phyloP scores from a whole-genome alignment of 208 protist species.

The Trypanosoma avium region DNA sequence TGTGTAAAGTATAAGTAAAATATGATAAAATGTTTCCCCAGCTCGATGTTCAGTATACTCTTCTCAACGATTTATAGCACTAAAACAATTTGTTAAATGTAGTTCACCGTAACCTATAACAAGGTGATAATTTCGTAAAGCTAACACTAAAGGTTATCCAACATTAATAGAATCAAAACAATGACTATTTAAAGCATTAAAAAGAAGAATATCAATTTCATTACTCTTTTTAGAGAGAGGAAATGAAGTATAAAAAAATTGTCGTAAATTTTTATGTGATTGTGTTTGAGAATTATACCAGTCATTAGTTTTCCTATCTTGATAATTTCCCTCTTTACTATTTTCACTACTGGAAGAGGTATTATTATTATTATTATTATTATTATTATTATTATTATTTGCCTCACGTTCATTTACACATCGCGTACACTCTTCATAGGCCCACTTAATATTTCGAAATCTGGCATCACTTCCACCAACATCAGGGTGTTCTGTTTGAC shows the following conservation, averaged over 20 bases:
- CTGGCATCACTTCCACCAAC: slow-evolving; percentile 28
- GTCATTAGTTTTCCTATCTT: background rate
- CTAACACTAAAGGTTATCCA: slow-evolving; percentile 12
- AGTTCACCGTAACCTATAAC: slow-evolving; percentile 17
- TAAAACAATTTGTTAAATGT: slow-evolving; percentile 20
- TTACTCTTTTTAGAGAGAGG: slow-evolving; percentile 2
- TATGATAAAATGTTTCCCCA: slow-evolving; percentile 16
- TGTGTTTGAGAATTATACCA: slow-evolving; percentile 10
- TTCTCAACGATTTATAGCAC: slow-evolving; percentile 20
- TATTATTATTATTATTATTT: background rate
- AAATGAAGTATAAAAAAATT: slow-evolving; percentile 21
- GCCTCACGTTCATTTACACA: background rate
- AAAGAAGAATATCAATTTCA: slow-evolving; percentile 25
- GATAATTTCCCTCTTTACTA: background rate
- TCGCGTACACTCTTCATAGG: slow-evolving; percentile 29
- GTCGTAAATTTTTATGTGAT: slow-evolving; percentile 1
- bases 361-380: background rate
- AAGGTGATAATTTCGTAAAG: slow-evolving; percentile 14
- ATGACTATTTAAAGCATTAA: slow-evolving; percentile 5
- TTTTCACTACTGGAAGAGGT: background rate
- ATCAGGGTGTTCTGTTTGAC: slow-evolving; percentile 36
- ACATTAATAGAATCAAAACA: slow-evolving; percentile 22
- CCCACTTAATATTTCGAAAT: slow-evolving; percentile 23
- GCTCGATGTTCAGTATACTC: slow-evolving; percentile 7
- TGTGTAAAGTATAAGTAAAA: slow-evolving; percentile 22